A percentile compares a stretch with the other conserved stretches of the same genome.
phyloP scores from a whole-genome alignment of 225 moss, liverwort and hornwort genomes.

The Polytrichum commune region DNA sequence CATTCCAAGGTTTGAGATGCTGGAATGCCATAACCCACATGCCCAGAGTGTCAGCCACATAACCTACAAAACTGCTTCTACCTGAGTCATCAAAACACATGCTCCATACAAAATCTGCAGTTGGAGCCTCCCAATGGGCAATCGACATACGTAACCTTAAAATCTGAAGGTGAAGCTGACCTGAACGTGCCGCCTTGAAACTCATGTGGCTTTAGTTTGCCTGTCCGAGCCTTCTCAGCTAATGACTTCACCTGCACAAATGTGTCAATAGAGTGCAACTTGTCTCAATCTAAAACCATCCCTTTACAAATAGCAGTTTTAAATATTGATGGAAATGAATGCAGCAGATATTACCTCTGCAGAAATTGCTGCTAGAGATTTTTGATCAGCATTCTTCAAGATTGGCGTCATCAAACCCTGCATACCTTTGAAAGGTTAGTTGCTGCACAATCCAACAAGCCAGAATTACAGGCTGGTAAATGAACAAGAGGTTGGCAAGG shows the following conservation, averaged over 20 bases:
- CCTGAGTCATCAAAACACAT: too few relatives aligned
- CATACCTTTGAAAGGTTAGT: background rate
- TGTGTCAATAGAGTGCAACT: conserved; percentile 4
- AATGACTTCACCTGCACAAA: conserved; percentile 74
- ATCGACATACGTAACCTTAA: too few relatives aligned
- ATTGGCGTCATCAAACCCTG: conserved; percentile 98
- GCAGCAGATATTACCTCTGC: conserved; percentile 53
- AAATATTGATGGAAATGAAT: background rate
- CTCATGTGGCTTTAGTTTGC: conserved; percentile 90
- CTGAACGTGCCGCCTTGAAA: conserved; percentile 99
- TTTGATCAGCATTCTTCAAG: conserved; percentile 79
- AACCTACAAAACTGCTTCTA: too few relatives aligned
- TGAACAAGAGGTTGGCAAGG: too few relatives aligned
- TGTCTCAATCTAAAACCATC: background rate
- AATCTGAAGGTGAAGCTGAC: conserved; percentile 27
- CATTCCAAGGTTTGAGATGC: conserved; percentile 99
- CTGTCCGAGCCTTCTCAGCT: conserved; percentile 82
- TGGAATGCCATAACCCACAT: conserved; percentile 18
- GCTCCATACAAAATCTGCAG: too few relatives aligned
- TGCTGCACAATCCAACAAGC: too few relatives aligned
- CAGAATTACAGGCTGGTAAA: too few relatives aligned
- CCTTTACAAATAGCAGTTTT: background rate
- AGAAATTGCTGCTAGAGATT: conserved; percentile 77
- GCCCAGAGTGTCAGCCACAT: too few relatives aligned
- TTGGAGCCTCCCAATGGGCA: too few relatives aligned